Base-by-base conservation (phyloP, 2,329 filamentous ascomycete genomes). In the Aspergillus costaricaensis region DNA sequence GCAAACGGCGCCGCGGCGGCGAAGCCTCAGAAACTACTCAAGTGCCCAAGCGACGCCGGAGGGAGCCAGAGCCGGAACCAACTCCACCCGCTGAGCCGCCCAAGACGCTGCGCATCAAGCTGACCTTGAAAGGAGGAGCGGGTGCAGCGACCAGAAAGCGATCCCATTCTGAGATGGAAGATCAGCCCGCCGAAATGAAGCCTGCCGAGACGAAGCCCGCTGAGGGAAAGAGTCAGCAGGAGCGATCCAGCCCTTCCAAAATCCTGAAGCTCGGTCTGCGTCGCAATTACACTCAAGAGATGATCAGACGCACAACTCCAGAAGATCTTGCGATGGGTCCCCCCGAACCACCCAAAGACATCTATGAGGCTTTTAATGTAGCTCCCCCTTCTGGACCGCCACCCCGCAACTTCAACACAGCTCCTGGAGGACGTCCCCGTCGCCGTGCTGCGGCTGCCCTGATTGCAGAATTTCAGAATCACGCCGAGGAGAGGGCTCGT, bases 371-470 rank as follows among this genome's bases (percentile, higher is more conserved):
- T 14, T 14, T 36, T 5, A 36, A 36, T 36, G 5, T 15, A 5
- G 12, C 32, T 36, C 32, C 32, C 32, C 32, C 12, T 36, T 5
- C 32, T 3, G 41, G 49, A 19, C 14, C 57, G 6, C 21, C 56
- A 2, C 59, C 63, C 8, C 43, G 55, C 5, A 27, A 17, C 15
- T 36, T 50, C 23, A 51, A 39, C 10, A 56, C 55, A 25, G 65
- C 64, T 1, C 63, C 66, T 3, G 60, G 62, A 8, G 64, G 67
- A 17, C 67, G 68, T 21, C 68, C 68, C 5, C 67, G 67, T 41
- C 66, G 67, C 17, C 66, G 66, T 25, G 68, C 66, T 10, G 65
- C 68, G 12, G 62, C 64, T 8, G 63, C 66, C 7, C 49, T 68
- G 38, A 63, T 68, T 52, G 67, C 62, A 5, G 62, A 62, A 14